A percentile compares a stretch with the other conserved stretches of the same genome.
These are phyloP conservation scores for Yamadazyma nakazawae DNA, from an alignment of 805 yeast genomes.

Conservation along the genomic window DNA sequence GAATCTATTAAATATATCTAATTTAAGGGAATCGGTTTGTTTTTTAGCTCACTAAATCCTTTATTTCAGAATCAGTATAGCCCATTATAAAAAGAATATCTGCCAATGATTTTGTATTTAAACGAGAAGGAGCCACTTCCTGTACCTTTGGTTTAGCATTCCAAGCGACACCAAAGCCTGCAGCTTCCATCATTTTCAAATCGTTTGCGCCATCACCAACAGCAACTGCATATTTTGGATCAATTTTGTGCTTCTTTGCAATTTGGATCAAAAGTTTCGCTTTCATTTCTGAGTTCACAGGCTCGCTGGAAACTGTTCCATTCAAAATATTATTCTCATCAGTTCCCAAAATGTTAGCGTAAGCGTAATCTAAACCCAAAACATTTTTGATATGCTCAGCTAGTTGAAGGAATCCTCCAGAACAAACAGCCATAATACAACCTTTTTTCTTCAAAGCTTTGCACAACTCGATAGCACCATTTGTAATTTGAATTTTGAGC, in stretches of 20 bases:
- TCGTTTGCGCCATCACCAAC: constrained; percentile 99
- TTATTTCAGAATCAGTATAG: constrained; percentile 54
- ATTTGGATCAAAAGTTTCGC: constrained; percentile 67
- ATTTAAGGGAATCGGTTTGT: neutral
- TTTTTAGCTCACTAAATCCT: neutral
- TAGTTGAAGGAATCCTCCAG: constrained; percentile 92
- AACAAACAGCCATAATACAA: constrained; percentile 75
- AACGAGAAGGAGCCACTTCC: constrained; percentile 70
- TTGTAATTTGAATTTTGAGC: constrained; percentile 66
- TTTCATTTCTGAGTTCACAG: constrained; percentile 84
- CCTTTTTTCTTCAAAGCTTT: constrained; percentile 58
- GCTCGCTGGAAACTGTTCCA: constrained; percentile 75
- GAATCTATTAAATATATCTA: neutral
- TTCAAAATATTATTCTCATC: constrained; percentile 51
- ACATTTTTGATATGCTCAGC: constrained; percentile 70
- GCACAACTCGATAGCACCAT: constrained; percentile 77
- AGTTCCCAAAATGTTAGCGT: constrained; percentile 65
- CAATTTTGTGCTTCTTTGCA: constrained; percentile 53
- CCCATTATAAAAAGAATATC: constrained; percentile 85
- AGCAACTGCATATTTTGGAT: constrained; percentile 60
- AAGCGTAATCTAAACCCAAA: constrained; percentile 80
- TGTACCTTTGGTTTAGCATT: constrained; percentile 95
- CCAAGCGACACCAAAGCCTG: constrained; percentile 96
- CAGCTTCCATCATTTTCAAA: constrained; percentile 82
- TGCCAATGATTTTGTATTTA: constrained; percentile 68